A percentile compares a stretch with the other conserved stretches of the same genome.
Evolutionary conservation across 257 asterid species (phyloP).

Genomic region (Penstemon newberryi): DNA sequence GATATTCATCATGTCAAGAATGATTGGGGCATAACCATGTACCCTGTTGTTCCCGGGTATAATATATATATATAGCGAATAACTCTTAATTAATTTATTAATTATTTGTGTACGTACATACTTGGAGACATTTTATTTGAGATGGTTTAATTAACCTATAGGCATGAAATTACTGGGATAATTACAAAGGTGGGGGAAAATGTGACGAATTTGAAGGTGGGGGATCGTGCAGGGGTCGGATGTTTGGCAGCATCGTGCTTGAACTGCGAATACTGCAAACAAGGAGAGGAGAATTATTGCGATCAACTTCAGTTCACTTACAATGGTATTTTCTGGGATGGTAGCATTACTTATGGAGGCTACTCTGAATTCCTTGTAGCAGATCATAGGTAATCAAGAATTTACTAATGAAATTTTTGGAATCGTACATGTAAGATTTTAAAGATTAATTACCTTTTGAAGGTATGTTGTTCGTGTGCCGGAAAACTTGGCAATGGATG

Average conservation of each 20-base stretch:
- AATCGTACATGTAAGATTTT: no score
- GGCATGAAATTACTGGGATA: constrained; percentile 86
- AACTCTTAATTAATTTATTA: not conserved
- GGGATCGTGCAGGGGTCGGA: constrained; percentile 83
- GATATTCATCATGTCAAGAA: constrained; percentile 54
- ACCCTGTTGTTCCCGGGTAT: constrained; percentile 71
- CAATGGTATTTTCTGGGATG: constrained; percentile 91
- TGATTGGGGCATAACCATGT: constrained; percentile 66
- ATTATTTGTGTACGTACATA: no score
- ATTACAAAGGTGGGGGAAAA: constrained; percentile 72
- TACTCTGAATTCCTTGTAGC: constrained; percentile 69
- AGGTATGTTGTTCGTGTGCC: constrained; percentile 78
- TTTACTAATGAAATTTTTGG: not conserved
- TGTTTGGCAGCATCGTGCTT: constrained; percentile 83
- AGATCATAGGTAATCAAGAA: constrained; percentile 50
- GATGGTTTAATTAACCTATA: not conserved
- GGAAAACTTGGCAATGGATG: constrained; percentile 71
- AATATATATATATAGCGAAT: not conserved
- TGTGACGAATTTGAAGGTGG: constrained; percentile 62
- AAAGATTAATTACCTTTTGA: not conserved
- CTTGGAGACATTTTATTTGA: no score
- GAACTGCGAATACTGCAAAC: constrained; percentile 64
- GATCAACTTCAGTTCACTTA: constrained; percentile 65
- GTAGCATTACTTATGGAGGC: constrained; percentile 88
- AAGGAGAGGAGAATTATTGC: constrained; percentile 76